Evolutionary conservation across 2,329 filamentous ascomycete genomes (phyloP).

Genomic region (Fusarium penzigii): DNA sequence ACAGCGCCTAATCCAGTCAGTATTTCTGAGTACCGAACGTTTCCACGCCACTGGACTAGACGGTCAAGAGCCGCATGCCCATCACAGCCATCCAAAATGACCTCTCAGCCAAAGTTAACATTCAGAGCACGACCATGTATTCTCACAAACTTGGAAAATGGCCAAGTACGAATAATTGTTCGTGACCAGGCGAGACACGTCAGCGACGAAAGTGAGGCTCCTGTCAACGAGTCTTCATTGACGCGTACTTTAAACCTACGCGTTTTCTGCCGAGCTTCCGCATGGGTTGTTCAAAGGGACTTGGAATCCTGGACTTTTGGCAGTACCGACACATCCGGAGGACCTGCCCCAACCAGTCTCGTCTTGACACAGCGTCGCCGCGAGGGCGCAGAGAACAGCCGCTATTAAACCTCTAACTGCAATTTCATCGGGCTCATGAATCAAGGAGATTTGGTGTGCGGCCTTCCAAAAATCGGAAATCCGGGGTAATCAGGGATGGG

Average conservation of each 20-base stretch:
- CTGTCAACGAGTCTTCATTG: not conserved
- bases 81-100: too few species aligned
- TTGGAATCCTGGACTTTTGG: not conserved
- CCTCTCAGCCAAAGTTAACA: too few species aligned
- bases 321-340: not conserved
- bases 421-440: not conserved
- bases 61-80: too few species aligned
- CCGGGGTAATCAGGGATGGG: constrained; percentile 37
- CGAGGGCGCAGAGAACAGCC: not conserved
- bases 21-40: too few species aligned
- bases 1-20: too few species aligned
- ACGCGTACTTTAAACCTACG: not conserved
- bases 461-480: constrained; percentile 25
- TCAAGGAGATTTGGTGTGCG: not conserved
- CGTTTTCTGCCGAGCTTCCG: not conserved
- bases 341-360: not conserved
- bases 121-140: too few species aligned
- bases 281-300: not conserved
- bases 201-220: not conserved
- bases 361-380: not conserved
- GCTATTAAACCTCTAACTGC: not conserved
- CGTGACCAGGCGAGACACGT: not conserved
- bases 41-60: too few species aligned
- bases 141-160: too few species aligned
- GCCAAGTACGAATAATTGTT: too few species aligned